Base-by-base conservation (phyloP, 495 filamentous ascomycete species). In the Penicillium turbatum region DNA sequence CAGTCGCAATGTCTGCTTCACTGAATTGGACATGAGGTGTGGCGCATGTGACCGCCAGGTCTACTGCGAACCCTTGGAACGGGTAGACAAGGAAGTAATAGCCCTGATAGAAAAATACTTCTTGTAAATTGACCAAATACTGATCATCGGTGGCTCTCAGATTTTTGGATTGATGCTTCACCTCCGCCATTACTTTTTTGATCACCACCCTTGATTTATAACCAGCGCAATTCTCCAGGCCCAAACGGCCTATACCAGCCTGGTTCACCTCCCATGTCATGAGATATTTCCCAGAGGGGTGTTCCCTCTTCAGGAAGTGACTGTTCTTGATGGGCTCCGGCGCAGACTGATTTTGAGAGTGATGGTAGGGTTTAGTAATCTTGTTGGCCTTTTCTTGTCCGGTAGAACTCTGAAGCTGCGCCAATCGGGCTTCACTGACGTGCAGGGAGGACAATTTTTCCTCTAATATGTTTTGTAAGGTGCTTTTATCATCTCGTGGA, bases 231-330 rank as follows among this genome's bases (percentile, higher is more conserved):
- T 53, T 53, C 17, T 32, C 41, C 16, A 53, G 21, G 29, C 51
- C 39, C 5, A 46, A 41, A 30, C 32, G 46, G 30, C 51, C 32
- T 8, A 6, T 26, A 12, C 41, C 51, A 13, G 34, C 41, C 34
- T 53, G 24, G 7, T 52, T 34, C 12, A 44, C 35, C 27, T 52
- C 12, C 38, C 39, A 53, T 31, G 45, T 53, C 12, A 53, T 15
- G 30, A 19, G 16, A 34, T 53, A 53, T 16, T 53, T 53, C 12
- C 46, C 17, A 26, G 32, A 39, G 7, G 27, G 35, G 26, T 24
- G 21, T n/a, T n/a, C n/a, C n/a, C n/a, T n/a, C n/a, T n/a, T n/a
- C n/a, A n/a, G n/a, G n/a, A n/a, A n/a, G n/a, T n/a, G n/a, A n/a
- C n/a, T n/a, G n/a, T n/a, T n/a, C n/a, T n/a, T n/a, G n/a, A n/a